Percentiles rank a stretch among this genome's conserved stretches.
Conservation (phyloP, 805 yeast genomes). For the Candida verbasci region DNA sequence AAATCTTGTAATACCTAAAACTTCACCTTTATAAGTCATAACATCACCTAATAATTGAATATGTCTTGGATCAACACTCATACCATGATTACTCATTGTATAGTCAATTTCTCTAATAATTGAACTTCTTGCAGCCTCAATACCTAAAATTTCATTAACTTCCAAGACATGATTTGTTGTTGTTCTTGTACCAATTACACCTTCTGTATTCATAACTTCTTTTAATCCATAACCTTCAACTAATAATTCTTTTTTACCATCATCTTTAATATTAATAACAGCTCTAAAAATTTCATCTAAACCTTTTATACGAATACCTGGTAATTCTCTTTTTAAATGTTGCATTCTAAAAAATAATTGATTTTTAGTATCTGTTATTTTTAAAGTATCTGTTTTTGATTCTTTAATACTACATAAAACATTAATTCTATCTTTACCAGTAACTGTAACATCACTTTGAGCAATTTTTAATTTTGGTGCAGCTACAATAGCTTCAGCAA, state of each 20-base stretch:
- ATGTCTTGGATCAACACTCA: constrained; percentile 99
- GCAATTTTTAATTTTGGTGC: constrained; percentile 90
- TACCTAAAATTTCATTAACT: constrained; percentile 84
- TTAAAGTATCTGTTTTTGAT: constrained; percentile 33
- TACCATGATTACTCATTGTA: constrained; percentile 98
- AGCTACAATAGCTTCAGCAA: constrained; percentile 71
- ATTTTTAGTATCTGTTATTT: constrained; percentile 30
- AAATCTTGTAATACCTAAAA: constrained; percentile 94
- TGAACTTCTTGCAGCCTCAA: constrained; percentile 94
- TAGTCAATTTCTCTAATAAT: constrained; percentile 93
- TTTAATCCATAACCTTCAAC: constrained; percentile 98
- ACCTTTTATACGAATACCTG: constrained; percentile 89
- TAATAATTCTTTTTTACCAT: constrained; percentile 80
- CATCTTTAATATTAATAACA: constrained; percentile 87
- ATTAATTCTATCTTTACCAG: constrained; percentile 62
- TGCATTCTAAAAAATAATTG: constrained; percentile 86
- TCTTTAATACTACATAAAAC: constrained; percentile 50
- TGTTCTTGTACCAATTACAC: constrained; percentile 85
- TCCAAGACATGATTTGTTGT: constrained; percentile 90
- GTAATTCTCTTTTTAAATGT: constrained; percentile 77
- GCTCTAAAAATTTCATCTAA: constrained; percentile 89
- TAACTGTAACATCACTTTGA: constrained; percentile 63
- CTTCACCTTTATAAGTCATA: constrained; percentile 98
- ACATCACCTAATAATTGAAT: constrained; percentile 96
- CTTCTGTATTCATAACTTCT: constrained; percentile 96